Evolutionary conservation across 2,329 filamentous ascomycete species (phyloP), one percentile per base, ranked within the genome.

Genomic region (Trichophyton schoenleinii): DNA sequence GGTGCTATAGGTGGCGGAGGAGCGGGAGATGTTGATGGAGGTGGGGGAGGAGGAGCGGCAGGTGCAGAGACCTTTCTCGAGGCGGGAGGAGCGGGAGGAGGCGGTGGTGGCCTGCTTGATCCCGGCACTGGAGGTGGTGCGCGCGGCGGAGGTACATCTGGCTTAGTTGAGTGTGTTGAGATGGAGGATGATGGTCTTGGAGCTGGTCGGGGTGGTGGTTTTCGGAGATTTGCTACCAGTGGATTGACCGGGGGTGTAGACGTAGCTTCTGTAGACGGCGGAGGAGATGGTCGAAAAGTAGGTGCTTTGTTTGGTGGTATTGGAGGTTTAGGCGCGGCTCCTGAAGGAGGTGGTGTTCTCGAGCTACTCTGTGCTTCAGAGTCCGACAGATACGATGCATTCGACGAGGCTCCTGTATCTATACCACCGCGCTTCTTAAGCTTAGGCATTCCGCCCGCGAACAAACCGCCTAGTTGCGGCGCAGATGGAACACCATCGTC

Each of bases 391-490:
- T 92, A 92, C 63, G 89, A 85, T 36, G 89, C 83, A 65, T 85
- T 85, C 64, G 79, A 79, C 66, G 81, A 84, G 66, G 87, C 87
- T 72, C 86, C 88, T 1, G 88, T 92, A 73, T 90, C 82, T 63
- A 92, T 79, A 44, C 87, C 87, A 57, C 89, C 91, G 61, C 90
- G 88, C 78, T 95, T 96, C 73, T 89, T 88, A 69, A 99, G 73
- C 77, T 96, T 97, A 2, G 94, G 94, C 83, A 97, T 97, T 42
- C 92, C 94, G 41, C 90, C 91, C 0, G 89, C 90, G 70, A 99
- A 96, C 28, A 99, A 74, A 0, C 94, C 94, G 34, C 80, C 92
- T 9, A 97, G 74, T 71, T 96, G 92, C 9, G 91, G 90, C 57
- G 89, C 83, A 20, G 83, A 74, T 22, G 86, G 71, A 44, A 71